Conservation (phyloP, 192 early-diverging fungal genomes). For the Umbelopsis isabellina region DNA sequence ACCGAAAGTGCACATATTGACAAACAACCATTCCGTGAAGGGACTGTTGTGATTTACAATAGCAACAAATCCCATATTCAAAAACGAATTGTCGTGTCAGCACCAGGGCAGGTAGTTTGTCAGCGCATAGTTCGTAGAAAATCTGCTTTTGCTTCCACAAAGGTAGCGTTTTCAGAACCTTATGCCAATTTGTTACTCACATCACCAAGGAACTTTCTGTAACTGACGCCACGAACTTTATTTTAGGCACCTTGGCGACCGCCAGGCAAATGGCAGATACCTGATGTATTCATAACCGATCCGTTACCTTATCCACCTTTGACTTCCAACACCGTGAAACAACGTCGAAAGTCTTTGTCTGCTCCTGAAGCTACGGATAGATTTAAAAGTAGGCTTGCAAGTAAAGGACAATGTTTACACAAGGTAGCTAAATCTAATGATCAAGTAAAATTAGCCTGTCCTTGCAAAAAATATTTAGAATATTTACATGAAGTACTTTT, state of each 20-base stretch:
- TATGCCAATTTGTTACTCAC: neutral
- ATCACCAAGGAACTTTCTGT: neutral
- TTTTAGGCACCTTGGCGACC: slow-evolving; percentile 31
- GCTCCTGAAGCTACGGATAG: neutral
- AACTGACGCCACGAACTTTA: neutral
- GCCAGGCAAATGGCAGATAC: slow-evolving; percentile 27
- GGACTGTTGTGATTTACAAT: slow-evolving; percentile 11
- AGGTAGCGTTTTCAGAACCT: neutral
- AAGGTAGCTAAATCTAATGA: neutral
- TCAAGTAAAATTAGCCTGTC: neutral
- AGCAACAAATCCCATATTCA: neutral
- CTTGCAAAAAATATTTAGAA: slow-evolving; percentile 5
- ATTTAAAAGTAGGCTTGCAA: neutral
- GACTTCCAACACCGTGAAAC: neutral
- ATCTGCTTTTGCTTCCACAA: slow-evolving; percentile 7
- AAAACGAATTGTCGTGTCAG: slow-evolving; percentile 4
- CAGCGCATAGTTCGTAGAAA: neutral
- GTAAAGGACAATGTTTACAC: neutral
- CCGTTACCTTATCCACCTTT: slow-evolving; percentile 3
- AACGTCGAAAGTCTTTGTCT: slow-evolving; percentile 8
- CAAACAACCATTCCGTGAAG: slow-evolving; percentile 6
- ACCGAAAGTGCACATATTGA: neutral
- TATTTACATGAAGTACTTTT: slow-evolving; percentile 13
- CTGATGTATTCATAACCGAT: slow-evolving; percentile 19
- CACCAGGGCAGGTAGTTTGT: neutral